Conservation (phyloP, 164 flowering plant species). For the Houttuynia cordata region DNA sequence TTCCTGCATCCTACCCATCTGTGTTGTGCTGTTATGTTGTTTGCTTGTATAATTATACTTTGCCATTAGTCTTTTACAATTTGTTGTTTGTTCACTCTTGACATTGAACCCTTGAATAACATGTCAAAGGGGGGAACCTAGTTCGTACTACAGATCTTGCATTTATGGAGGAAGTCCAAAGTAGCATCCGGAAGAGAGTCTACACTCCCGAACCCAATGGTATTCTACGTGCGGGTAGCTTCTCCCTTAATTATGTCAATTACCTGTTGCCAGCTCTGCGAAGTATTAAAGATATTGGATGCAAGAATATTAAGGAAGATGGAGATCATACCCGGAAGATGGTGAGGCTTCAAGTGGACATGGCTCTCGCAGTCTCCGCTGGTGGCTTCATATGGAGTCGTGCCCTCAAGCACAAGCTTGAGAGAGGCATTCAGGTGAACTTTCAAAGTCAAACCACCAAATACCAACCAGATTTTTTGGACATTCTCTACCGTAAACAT, state of each 20-base stretch:
- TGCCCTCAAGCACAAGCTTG: constrained; percentile 21
- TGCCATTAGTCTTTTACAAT: background rate
- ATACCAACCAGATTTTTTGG: background rate
- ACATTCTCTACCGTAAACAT: background rate
- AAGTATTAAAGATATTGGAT: background rate
- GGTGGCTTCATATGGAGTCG: constrained; percentile 21
- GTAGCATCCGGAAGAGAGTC: constrained; percentile 14
- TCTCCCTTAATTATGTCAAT: constrained; percentile 17
- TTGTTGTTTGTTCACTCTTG: background rate
- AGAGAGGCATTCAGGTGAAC: constrained; percentile 1
- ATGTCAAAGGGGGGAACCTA: background rate
- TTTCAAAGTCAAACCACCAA: background rate
- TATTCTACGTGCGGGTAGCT: background rate
- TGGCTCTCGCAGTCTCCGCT: constrained; percentile 24
- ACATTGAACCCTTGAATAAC: background rate
- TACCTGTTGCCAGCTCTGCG: constrained; percentile 16
- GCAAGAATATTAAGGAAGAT: background rate
- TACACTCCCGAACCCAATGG: constrained; percentile 14
- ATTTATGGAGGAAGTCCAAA: constrained; percentile 9
- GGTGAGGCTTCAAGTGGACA: constrained; percentile 24
- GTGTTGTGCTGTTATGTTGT: too few relatives aligned
- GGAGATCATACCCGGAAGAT: background rate
- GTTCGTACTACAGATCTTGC: constrained; percentile 1
- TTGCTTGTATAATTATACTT: background rate
- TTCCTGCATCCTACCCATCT: background rate